Conservation (phyloP, 306 rosid species). For the Medicago lupulina region DNA sequence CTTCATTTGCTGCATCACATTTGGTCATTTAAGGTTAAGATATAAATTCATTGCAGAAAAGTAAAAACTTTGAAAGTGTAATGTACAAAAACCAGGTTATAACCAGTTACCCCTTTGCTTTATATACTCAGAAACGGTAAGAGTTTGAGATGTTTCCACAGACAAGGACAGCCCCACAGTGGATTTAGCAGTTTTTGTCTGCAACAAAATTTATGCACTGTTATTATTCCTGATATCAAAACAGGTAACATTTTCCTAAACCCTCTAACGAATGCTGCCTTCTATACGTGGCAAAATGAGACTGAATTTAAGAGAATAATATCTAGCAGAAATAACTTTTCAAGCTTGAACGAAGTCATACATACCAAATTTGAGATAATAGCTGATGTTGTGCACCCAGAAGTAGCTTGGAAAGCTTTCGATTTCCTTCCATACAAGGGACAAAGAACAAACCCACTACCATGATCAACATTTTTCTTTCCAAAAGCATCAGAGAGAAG, state of each 20-base stretch:
- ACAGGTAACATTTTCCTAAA: conserved; percentile 25
- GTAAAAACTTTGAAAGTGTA: conserved; percentile 32
- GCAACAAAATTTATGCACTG: conserved; percentile 42
- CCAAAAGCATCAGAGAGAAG: conserved; percentile 80
- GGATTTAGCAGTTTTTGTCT: conserved; percentile 97
- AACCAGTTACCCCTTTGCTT: conserved; percentile 77
- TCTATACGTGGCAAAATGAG: conserved; percentile 36
- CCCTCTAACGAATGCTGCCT: conserved; percentile 30
- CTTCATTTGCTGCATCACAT: conserved; percentile 81
- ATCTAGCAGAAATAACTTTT: conserved; percentile 7
- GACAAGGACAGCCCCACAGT: conserved; percentile 78
- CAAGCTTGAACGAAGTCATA: conserved; percentile 23
- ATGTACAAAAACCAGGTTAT: conserved; percentile 34
- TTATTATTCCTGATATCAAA: conserved; percentile 38
- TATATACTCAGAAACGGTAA: conserved; percentile 72
- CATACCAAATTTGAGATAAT: conserved; percentile 89
- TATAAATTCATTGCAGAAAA: conserved; percentile 24
- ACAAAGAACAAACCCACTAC: conserved; percentile 91
- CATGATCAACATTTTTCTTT: conserved; percentile 71
- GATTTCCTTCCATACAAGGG: conserved; percentile 95
- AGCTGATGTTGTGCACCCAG: conserved; percentile 80
- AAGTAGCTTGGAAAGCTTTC: conserved; percentile 93
- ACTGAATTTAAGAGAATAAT: conserved; percentile 36
- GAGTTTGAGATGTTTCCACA: conserved; percentile 85
- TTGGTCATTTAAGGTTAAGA: conserved; percentile 35